A percentile compares a stretch with the other conserved stretches of the same genome.
These are phyloP conservation scores for Talaromyces sp. DNA, from an alignment of 2,329 filamentous ascomycete genomes.

Conservation along the genomic window DNA sequence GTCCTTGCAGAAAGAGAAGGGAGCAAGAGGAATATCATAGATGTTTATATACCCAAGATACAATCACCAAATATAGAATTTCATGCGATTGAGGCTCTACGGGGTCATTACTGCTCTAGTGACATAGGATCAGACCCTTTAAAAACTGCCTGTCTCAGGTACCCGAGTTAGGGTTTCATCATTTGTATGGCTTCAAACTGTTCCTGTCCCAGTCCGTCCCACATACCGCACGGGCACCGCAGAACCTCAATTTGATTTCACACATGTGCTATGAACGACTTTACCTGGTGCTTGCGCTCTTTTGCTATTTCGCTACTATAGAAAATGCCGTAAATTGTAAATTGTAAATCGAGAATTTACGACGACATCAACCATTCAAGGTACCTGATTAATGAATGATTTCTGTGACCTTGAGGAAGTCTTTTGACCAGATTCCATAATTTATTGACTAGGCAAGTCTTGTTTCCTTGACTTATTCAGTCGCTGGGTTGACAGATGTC, in stretches of 20 bases:
- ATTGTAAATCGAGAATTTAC: not conserved
- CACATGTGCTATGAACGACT: not conserved
- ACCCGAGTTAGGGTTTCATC: not conserved
- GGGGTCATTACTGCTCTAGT: not conserved
- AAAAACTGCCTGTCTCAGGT: not conserved
- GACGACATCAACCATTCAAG: not conserved
- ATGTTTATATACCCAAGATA: not conserved
- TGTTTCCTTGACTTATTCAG: not conserved
- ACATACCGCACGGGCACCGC: not conserved
- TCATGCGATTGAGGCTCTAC: not conserved
- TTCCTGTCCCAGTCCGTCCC: not conserved
- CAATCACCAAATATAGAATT: not conserved
- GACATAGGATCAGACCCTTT: not conserved
- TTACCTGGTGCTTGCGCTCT: not conserved
- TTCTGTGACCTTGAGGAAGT: not conserved
- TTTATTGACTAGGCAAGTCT: not conserved
- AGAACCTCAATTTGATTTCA: not conserved
- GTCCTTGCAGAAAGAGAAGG: not conserved
- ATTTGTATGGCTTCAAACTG: not conserved
- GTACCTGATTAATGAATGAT: not conserved
- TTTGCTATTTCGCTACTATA: not conserved
- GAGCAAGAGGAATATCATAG: not conserved
- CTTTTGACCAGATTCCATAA: not conserved
- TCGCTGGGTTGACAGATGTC: not conserved
- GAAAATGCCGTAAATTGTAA: not conserved